A percentile compares a stretch with the other conserved stretches of the same genome.
Conservation (phyloP, 495 filamentous ascomycete species). For the Neurospora pannonica region DNA sequence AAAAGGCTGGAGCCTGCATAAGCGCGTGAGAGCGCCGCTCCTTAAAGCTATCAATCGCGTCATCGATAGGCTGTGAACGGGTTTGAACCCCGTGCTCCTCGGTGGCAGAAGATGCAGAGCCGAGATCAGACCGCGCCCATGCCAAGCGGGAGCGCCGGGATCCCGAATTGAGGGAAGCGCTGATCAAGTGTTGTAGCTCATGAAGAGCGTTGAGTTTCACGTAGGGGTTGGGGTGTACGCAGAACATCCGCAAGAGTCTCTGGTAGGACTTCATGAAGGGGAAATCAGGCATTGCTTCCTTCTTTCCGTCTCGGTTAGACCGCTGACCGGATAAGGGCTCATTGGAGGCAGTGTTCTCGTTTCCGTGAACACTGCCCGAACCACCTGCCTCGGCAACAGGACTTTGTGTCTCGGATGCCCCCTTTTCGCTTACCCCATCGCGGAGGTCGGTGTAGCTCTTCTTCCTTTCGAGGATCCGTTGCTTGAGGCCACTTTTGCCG, state of each 20-base stretch:
- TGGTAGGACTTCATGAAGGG: slow-evolving; percentile 68
- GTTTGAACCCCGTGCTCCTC: slow-evolving; percentile 20
- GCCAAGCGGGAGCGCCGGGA: slow-evolving; percentile 20
- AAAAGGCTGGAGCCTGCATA: slow-evolving; percentile 24
- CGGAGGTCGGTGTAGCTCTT: slow-evolving; percentile 44
- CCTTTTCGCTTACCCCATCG: slow-evolving; percentile 21
- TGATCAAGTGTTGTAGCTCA: slow-evolving; percentile 72
- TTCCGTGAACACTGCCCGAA: slow-evolving; percentile 18
- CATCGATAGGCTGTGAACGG: slow-evolving; percentile 43
- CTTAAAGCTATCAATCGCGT: slow-evolving; percentile 58
- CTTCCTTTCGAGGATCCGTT: slow-evolving; percentile 50
- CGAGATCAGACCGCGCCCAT: slow-evolving; percentile 27
- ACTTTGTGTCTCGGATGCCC: slow-evolving; percentile 21
- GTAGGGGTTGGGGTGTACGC: slow-evolving; percentile 80
- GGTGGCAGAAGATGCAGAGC: slow-evolving; percentile 21
- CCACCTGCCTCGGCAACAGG: slow-evolving; percentile 20
- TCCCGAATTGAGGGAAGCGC: slow-evolving; percentile 58
- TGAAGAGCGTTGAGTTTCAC: slow-evolving; percentile 75
- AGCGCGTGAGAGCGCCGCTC: slow-evolving; percentile 54
- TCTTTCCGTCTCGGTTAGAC: slow-evolving; percentile 23
- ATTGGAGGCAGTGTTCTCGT: slow-evolving; percentile 32
- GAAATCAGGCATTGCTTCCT: slow-evolving; percentile 46
- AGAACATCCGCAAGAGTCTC: slow-evolving; percentile 75
- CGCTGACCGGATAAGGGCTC: slow-evolving; percentile 30
- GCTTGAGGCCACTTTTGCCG: slow-evolving; percentile 26